Conservation (phyloP, 2,329 filamentous ascomycete genomes). For the Colletotrichum sp. region DNA sequence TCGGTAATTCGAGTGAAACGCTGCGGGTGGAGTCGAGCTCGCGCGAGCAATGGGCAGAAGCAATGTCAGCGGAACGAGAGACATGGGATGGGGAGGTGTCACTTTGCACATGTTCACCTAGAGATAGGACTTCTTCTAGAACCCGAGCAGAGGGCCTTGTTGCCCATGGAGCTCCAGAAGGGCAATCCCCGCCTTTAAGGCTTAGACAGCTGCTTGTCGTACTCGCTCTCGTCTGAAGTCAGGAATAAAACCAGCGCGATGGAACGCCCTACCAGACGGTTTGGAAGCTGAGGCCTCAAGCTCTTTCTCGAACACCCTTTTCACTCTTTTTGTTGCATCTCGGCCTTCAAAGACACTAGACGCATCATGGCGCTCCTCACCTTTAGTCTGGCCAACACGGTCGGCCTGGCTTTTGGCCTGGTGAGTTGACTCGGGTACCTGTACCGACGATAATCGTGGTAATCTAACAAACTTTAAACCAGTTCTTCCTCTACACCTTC, state of each 20-base stretch:
- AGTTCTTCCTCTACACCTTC: not conserved
- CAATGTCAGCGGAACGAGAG: not conserved
- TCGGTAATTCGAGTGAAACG: not conserved
- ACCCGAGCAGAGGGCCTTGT: not conserved
- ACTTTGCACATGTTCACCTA: not conserved
- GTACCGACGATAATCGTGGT: not conserved
- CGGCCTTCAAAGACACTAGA: not conserved
- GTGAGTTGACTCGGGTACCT: not conserved
- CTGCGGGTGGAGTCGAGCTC: not conserved
- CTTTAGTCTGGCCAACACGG: not conserved
- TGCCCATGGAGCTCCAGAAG: not conserved
- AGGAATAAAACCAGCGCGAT: not conserved
- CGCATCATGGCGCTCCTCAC: conserved; percentile 3
- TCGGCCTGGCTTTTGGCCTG: not conserved
- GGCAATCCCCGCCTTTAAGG: not conserved
- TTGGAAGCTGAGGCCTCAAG: not conserved
- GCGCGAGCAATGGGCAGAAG: not conserved
- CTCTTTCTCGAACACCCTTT: not conserved
- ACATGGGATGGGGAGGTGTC: not conserved
- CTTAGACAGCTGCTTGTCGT: not conserved
- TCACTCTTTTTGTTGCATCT: not conserved
- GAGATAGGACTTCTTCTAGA: not conserved
- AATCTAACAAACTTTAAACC: not conserved
- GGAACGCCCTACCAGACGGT: not conserved
- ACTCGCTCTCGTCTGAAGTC: conserved; percentile 3